These are phyloP conservation scores for Theileria equi DNA, from an alignment of 169 alveolate species.

Conservation along the genomic window DNA sequence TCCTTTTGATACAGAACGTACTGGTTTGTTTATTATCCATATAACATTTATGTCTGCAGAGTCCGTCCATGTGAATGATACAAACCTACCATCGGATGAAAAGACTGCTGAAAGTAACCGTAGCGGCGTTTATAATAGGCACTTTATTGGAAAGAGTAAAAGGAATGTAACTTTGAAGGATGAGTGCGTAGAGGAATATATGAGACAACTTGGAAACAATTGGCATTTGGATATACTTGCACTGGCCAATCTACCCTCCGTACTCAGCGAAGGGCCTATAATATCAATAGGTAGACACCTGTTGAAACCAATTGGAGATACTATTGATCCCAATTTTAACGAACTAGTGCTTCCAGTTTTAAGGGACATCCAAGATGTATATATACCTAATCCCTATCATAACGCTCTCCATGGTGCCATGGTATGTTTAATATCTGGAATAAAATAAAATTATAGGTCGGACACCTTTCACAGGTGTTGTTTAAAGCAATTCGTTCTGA, in stretches of 20 bases:
- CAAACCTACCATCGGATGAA: not conserved
- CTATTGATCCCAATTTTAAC: constrained; percentile 47
- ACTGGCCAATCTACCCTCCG: constrained; percentile 30
- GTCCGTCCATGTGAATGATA: too few relatives aligned
- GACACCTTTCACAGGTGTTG: constrained; percentile 42
- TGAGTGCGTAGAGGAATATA: constrained; percentile 15
- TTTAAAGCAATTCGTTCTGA: constrained; percentile 11
- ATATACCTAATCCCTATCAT: constrained; percentile 77
- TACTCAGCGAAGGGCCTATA: constrained; percentile 33
- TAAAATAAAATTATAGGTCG: constrained; percentile 36
- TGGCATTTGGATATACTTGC: constrained; percentile 56
- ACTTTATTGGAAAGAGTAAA: constrained; percentile 40
- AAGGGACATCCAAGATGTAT: constrained; percentile 50
- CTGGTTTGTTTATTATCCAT: too few relatives aligned
- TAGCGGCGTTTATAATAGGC: constrained; percentile 10
- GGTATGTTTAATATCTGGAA: constrained; percentile 27
- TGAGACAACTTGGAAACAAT: constrained; percentile 43
- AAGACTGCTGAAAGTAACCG: not conserved
- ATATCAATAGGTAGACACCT: constrained; percentile 39
- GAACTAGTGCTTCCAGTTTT: constrained; percentile 21
- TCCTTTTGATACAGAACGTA: too few relatives aligned
- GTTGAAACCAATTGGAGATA: constrained; percentile 20
- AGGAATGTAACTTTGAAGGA: not conserved
- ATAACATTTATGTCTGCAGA: too few relatives aligned
- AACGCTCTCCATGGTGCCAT: constrained; percentile 77